Evolutionary conservation across 805 yeast genomes (phyloP).

Genomic region (Kodamaea hsintzibuensis): DNA sequence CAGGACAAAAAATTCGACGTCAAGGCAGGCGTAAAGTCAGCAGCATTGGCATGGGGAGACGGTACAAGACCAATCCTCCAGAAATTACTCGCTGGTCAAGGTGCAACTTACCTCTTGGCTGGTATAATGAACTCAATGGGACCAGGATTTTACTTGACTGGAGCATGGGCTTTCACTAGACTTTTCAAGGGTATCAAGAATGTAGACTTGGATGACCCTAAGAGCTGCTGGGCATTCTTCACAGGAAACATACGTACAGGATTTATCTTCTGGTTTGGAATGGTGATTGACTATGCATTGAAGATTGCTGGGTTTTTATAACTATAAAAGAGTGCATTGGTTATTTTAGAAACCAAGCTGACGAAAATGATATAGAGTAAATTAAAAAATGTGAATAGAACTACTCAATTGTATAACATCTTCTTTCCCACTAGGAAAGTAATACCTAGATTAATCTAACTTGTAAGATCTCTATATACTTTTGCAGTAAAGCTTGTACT

Average conservation of each 20-base stretch:
- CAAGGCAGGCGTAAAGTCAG: constrained; percentile 88
- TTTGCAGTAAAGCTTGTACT: constrained; percentile 24
- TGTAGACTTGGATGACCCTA: constrained; percentile 80
- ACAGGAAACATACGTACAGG: constrained; percentile 77
- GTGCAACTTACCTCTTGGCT: constrained; percentile 60
- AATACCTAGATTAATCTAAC: neutral
- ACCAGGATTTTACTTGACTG: constrained; percentile 74
- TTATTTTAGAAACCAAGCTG: neutral
- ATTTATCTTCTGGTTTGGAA: constrained; percentile 62
- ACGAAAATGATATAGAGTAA: neutral
- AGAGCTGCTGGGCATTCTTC: constrained; percentile 81
- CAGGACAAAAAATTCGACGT: constrained; percentile 91
- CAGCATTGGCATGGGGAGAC: constrained; percentile 94
- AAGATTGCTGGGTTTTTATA: constrained; percentile 47
- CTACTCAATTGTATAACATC: neutral
- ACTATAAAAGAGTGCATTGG: constrained; percentile 1
- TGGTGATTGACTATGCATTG: constrained; percentile 63
- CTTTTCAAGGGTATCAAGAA: constrained; percentile 64
- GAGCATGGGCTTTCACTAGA: constrained; percentile 67
- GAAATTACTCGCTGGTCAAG: constrained; percentile 66
- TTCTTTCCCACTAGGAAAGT: no score
- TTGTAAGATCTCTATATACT: constrained; percentile 23
- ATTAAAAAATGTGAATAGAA: neutral
- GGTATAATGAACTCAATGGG: constrained; percentile 82
- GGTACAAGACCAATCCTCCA: constrained; percentile 69